These are phyloP conservation scores for Pyricularia sp. DNA, from an alignment of 2,329 filamentous ascomycete genomes.

Conservation along the genomic window DNA sequence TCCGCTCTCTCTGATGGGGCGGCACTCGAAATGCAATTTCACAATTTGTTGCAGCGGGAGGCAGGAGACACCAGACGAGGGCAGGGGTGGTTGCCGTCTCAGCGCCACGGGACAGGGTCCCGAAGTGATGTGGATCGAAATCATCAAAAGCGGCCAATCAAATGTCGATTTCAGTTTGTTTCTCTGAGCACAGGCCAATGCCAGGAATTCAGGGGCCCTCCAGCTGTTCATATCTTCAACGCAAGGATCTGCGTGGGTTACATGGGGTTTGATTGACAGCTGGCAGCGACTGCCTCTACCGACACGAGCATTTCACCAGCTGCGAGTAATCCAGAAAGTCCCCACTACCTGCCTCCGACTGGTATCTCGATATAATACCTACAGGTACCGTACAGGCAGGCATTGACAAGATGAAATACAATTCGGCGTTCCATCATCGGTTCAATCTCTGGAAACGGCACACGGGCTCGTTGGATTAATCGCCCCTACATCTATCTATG, in stretches of 20 bases:
- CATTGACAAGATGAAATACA: neutral
- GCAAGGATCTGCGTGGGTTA: neutral
- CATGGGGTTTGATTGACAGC: neutral
- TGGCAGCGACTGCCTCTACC: neutral
- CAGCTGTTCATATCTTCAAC: neutral
- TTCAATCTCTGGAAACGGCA: neutral
- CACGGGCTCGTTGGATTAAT: neutral
- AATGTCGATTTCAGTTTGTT: neutral
- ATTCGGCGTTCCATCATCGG: neutral
- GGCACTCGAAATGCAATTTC: slow-evolving; percentile 25
- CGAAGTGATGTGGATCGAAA: neutral
- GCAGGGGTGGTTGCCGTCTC: slow-evolving; percentile 3
- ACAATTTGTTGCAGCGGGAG: slow-evolving; percentile 22
- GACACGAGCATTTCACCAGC: neutral
- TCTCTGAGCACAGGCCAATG: neutral
- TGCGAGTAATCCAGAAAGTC: neutral
- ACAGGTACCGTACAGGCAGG: neutral
- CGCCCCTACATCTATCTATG: neutral
- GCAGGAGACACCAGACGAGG: slow-evolving; percentile 2
- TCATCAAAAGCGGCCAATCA: neutral
- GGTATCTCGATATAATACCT: neutral
- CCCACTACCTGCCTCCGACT: neutral
- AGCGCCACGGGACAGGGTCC: neutral
- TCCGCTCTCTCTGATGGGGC: slow-evolving; percentile 8
- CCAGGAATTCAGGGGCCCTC: slow-evolving; percentile 4